A percentile compares a stretch with the other conserved stretches of the same genome.
phyloP scores from a whole-genome alignment of 2,329 filamentous ascomycete species.

The Apiospora aurea region DNA sequence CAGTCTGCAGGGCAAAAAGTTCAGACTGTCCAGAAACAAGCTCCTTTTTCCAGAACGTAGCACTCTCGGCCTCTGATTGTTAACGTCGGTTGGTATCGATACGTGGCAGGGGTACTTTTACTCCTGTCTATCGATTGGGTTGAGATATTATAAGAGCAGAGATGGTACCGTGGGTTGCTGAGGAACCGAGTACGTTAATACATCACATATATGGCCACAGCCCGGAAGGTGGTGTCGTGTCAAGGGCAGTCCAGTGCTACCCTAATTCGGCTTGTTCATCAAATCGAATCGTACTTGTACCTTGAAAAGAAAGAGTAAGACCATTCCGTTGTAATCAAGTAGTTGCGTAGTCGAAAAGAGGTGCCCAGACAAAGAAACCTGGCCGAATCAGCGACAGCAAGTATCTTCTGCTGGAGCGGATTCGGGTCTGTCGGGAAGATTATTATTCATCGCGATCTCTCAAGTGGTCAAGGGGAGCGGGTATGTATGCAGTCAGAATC shows the following conservation, averaged over 20 bases:
- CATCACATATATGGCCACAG: not conserved
- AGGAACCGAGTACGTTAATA: not conserved
- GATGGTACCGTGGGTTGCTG: not conserved
- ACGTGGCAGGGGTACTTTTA: not conserved
- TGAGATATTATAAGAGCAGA: not conserved
- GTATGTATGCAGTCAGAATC: constrained; percentile 2
- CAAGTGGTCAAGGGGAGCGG: not conserved
- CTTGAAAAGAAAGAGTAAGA: not conserved
- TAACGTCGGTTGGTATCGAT: not conserved
- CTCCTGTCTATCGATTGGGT: not conserved
- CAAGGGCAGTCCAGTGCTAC: not conserved
- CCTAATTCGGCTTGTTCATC: not conserved
- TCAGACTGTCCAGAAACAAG: not conserved
- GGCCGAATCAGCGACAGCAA: not conserved
- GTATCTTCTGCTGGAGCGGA: not conserved
- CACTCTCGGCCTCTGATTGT: not conserved
- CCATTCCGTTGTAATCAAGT: not conserved
- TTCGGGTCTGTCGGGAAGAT: constrained; percentile 4
- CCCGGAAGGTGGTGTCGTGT: not conserved
- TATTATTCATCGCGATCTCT: not conserved
- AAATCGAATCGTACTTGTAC: not conserved
- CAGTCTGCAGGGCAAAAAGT: not conserved
- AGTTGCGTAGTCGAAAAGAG: not conserved
- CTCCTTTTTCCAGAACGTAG: not conserved
- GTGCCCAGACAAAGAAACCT: not conserved